Percentiles rank a stretch among this genome's conserved stretches.
phyloP scores from a whole-genome alignment of 2,329 filamentous ascomycete genomes.

The Claviceps cyperi region DNA sequence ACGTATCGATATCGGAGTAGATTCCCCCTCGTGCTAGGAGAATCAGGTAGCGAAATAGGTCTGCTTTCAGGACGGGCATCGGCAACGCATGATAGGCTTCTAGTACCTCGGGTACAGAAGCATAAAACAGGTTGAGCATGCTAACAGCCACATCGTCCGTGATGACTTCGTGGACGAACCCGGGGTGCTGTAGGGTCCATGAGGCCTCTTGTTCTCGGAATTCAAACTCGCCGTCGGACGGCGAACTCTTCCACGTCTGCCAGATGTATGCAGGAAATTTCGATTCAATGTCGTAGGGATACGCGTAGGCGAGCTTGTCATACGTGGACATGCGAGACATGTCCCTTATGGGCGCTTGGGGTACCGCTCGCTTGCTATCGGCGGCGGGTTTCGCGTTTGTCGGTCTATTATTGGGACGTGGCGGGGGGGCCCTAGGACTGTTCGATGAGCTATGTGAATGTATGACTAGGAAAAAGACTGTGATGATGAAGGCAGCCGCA shows the following conservation, averaged over 20 bases:
- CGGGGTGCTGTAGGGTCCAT: conserved; percentile 77
- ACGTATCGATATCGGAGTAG: conserved; percentile 89
- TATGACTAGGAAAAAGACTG: conserved; percentile 53
- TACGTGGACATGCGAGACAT: conserved; percentile 55
- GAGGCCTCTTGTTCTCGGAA: conserved; percentile 78
- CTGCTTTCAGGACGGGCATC: conserved; percentile 61
- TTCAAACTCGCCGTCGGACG: conserved; percentile 60
- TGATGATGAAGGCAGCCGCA: conserved; percentile 53
- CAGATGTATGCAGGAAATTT: conserved; percentile 97
- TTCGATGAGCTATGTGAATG: conserved; percentile 32
- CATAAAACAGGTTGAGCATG: conserved; percentile 75
- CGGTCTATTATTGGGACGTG: conserved; percentile 9
- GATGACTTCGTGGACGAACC: conserved; percentile 92
- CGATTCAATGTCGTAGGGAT: conserved; percentile 74
- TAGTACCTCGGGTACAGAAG: conserved; percentile 62
- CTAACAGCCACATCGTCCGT: conserved; percentile 77
- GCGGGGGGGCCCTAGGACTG: not conserved
- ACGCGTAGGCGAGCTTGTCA: conserved; percentile 82
- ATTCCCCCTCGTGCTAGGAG: conserved; percentile 45
- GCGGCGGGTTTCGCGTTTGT: conserved; percentile 10
- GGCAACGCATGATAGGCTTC: conserved; percentile 64
- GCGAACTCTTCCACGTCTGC: conserved; percentile 95
- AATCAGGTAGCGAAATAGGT: conserved; percentile 66
- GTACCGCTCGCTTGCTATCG: conserved; percentile 1
- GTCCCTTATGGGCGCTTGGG: conserved; percentile 46